Base-by-base conservation (phyloP, 1,139 yeast genomes). In the Nadsonia starkeyi-henricii region DNA sequence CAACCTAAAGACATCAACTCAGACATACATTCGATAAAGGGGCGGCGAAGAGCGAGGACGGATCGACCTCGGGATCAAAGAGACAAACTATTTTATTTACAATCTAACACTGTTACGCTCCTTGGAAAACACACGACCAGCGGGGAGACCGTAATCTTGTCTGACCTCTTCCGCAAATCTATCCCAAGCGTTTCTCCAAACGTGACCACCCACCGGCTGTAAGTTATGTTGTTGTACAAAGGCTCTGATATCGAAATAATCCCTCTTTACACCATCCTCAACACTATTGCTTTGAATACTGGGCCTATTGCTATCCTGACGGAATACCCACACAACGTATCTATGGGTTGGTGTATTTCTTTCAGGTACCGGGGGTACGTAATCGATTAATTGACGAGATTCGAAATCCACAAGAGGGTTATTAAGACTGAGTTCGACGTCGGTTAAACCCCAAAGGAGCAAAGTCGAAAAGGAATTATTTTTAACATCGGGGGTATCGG, bases 161-260 rank as follows among this genome's bases (percentile, higher is more conserved):
- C 96, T 78, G 19, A 88, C 79, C 2, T 62, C 65, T 43, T 74
- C 75, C 44, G 85, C 84, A 58, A 82, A 77, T 59, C 86, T 71
- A 65, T 91, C 98, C 77, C 81, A 91, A 44, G 66, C 70, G 58
- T 83, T 80, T 72, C 98, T 79, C 94, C 95, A 91, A 46, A 86
- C 74, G 63, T 85, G 94, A 1, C 95, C 96, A 28, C 98, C 97
- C 44, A 89, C 78, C 1, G 97, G 78, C 23, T 71, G 69, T 57
- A 91, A 72, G 1, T 70, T 63, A 62, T 84, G 62, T 8, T 65
- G 54, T 4, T 68, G 70, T 15, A 73, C 85, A 63, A 86, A 88
- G 5, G 61, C 57, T 62, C 97, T 77, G 53, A 91, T 81, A 58
- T 86, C 77, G 60, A 91, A 91, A 47, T 68, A 60, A 15, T 73